phyloP scores from a whole-genome alignment of 768 basidiomycete species.

The Leccinum truebloodii region DNA sequence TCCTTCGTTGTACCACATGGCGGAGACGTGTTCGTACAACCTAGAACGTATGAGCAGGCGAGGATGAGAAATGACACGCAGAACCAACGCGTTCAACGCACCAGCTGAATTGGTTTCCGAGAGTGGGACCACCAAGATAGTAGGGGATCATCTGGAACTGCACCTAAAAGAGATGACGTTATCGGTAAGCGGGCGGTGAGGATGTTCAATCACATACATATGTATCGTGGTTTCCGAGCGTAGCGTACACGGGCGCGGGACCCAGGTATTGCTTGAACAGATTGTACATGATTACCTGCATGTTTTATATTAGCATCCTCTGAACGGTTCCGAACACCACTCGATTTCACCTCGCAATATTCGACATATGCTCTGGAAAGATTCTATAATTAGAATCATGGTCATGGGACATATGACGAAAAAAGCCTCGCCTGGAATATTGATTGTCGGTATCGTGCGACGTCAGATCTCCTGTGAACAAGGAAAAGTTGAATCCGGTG shows the following conservation, averaged over 20 bases:
- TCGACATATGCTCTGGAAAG: conserved; percentile 50
- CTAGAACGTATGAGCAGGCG: conserved; percentile 21
- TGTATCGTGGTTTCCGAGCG: conserved; percentile 74
- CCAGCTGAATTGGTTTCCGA: conserved; percentile 44
- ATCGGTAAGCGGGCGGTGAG: background rate
- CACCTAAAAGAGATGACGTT: conserved; percentile 3
- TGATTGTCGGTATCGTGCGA: conserved; percentile 71
- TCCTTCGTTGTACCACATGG: conserved; percentile 46
- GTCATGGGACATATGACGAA: background rate
- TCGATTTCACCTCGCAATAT: conserved; percentile 53
- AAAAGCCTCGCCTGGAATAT: conserved; percentile 48
- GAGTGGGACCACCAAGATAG: conserved; percentile 33
- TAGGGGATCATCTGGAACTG: conserved; percentile 42
- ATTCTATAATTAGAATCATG: conserved; percentile 4
- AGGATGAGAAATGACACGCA: background rate
- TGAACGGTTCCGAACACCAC: background rate
- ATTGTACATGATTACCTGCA: conserved; percentile 58
- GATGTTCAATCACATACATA: conserved; percentile 50
- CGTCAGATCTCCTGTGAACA: conserved; percentile 76
- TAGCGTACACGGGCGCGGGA: conserved; percentile 65
- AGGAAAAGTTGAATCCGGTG: conserved; percentile 60
- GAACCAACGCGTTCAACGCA: conserved; percentile 6
- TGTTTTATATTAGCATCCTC: background rate
- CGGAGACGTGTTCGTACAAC: conserved; percentile 51
- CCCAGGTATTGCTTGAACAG: conserved; percentile 59